Base-by-base conservation (phyloP, 2,329 filamentous ascomycete genomes). In the Apiospora sp. region DNA sequence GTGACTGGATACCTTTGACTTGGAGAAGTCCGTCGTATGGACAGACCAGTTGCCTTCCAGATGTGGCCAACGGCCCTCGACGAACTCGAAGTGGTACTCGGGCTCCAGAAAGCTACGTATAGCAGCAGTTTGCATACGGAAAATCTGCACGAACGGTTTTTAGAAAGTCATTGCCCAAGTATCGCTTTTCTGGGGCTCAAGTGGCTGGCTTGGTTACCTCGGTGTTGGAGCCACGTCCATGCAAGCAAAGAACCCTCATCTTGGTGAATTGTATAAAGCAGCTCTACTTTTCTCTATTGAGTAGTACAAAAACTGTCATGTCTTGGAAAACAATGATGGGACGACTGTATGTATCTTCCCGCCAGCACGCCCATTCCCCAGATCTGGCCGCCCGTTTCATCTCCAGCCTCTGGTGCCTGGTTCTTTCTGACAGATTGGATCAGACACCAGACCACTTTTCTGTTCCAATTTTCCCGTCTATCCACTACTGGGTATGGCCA, bases 21-120 rank as follows among this genome's bases (percentile, higher is more conserved):
- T 70, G 16, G 68, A 70, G 34, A 70, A 70, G 48, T 70, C 68
- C 13, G 68, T 70, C 4, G 68, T 70, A 27, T 70, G 68, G 1
- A 70, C 68, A 49, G 68, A 70, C 68, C 68, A 70, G 30, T 70
- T 70, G 10, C 68, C 68, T 27, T 70, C 68, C 27, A 70, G 48
- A 49, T 70, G 68, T 30, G 68, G 68, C 68, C 68, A 70, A 30
- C 68, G 68, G 7, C 68, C 68, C 48, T 70, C 68, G 19, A 70
- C 68, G n/a, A 70, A 70, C 30, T 70, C 68, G 46, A 70, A 70
- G 19, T 70, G 27, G 48, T 70, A 70, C 24, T 70, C 68, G n/a
- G 68, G 68, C 12, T 70, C 68, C 8, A 70, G 34, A 54, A 70
- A 70, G 48, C 68, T 70, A 19, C 68, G 68, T 27, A 70, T 70